phyloP scores from a whole-genome alignment of 148 eudicot genomes.

The Nyssa sinensis region DNA sequence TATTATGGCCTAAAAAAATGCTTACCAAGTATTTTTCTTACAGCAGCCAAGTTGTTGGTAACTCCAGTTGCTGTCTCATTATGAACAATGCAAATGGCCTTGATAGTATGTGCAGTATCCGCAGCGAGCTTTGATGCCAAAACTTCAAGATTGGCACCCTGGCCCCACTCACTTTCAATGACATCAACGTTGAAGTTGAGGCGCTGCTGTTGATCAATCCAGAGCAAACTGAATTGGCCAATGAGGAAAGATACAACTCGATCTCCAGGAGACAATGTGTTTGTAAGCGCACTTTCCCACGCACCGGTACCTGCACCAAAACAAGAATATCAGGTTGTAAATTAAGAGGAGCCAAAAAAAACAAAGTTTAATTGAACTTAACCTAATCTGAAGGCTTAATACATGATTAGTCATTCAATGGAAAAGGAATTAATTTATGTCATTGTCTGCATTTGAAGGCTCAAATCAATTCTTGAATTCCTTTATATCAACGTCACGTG shows the following conservation, averaged over 20 bases:
- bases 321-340: not conserved
- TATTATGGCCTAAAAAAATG: not conserved
- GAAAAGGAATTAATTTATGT: too few species aligned
- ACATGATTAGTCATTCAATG: not conserved
- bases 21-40: conserved; percentile 83
- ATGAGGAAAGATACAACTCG: conserved; percentile 76
- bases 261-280: conserved; percentile 96
- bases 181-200: conserved; percentile 92
- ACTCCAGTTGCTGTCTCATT: conserved; percentile 99
- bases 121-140: conserved; percentile 86
- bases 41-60: conserved; percentile 94
- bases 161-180: conserved; percentile 96
- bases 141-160: conserved; percentile 81
- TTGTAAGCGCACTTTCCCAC: conserved; percentile 99
- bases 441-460: not conserved
- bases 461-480: too few species aligned
- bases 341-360: not conserved
- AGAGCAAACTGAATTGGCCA: conserved; percentile 96
- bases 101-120: conserved; percentile 74
- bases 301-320: conserved; percentile 85
- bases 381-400: not conserved
- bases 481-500: too few species aligned
- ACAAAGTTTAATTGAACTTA: not conserved
- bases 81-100: conserved; percentile 97
- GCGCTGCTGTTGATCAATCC: conserved; percentile 99